Evolutionary conservation across 495 filamentous ascomycete species (phyloP).

Genomic region (Mytilinidion resinicola): DNA sequence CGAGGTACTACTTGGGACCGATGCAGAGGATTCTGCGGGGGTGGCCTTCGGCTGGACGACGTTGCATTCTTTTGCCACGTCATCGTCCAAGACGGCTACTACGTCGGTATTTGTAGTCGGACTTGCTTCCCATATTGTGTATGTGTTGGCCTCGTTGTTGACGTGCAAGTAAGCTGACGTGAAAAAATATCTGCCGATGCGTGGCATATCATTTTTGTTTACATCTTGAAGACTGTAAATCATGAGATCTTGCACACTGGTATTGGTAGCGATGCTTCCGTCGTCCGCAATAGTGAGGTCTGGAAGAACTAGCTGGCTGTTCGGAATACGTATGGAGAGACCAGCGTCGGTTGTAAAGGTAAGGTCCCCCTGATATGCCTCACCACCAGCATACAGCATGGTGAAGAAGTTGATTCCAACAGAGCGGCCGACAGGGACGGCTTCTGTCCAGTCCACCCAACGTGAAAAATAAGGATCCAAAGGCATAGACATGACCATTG

Average conservation of each 20-base stretch:
- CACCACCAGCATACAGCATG: slow-evolving; percentile 14
- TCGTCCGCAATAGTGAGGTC: slow-evolving; percentile 10
- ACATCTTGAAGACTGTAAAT: slow-evolving; percentile 27
- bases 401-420: slow-evolving; percentile 15
- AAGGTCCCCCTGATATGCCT: slow-evolving; percentile 28
- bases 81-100: slow-evolving; percentile 10
- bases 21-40: neutral
- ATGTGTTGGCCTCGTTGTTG: slow-evolving; percentile 30
- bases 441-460: slow-evolving; percentile 21
- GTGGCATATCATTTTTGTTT: slow-evolving; percentile 27
- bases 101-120: slow-evolving; percentile 21
- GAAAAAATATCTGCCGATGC: slow-evolving; percentile 40
- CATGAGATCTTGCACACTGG: slow-evolving; percentile 22
- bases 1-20: neutral
- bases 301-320: slow-evolving; percentile 38
- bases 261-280: slow-evolving; percentile 28
- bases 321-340: slow-evolving; percentile 25
- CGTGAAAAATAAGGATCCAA: slow-evolving; percentile 24
- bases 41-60: neutral
- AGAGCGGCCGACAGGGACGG: slow-evolving; percentile 9
- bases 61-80: neutral
- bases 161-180: slow-evolving; percentile 39
- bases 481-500: slow-evolving; percentile 23
- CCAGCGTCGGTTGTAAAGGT: slow-evolving; percentile 16
- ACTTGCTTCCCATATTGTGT: slow-evolving; percentile 31